phyloP scores from a whole-genome alignment of 2,329 filamentous ascomycete species.

The Macrophomina tecta region DNA sequence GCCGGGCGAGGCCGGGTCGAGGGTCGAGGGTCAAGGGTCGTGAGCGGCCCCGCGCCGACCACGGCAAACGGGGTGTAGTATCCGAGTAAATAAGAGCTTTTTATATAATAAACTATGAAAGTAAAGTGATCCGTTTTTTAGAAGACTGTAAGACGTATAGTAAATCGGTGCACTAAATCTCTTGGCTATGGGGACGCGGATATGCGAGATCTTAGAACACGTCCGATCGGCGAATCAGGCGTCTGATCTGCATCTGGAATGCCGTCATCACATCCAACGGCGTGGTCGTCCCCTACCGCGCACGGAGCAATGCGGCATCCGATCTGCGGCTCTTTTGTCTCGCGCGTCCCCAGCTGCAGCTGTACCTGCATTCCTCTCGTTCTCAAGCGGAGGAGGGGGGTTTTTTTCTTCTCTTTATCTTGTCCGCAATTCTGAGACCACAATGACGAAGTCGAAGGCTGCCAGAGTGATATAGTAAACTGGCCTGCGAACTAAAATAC shows the following conservation, averaged over 20 bases:
- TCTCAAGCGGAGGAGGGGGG: too few species aligned
- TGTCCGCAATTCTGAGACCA: background rate
- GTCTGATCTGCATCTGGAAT: constrained; percentile 23
- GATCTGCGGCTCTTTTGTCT: constrained; percentile 1
- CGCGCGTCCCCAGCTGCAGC: background rate
- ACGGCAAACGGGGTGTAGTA: too few species aligned
- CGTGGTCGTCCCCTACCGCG: constrained; percentile 5
- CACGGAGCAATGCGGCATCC: constrained; percentile 3
- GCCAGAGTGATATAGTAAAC: constrained; percentile 20
- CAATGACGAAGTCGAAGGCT: constrained; percentile 15
- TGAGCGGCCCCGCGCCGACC: background rate
- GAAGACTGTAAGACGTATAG: too few species aligned
- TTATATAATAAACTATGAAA: too few species aligned
- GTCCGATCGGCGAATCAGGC: constrained; percentile 15
- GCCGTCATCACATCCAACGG: constrained; percentile 23
- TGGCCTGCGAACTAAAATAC: too few species aligned
- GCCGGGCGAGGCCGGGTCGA: too few species aligned
- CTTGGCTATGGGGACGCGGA: constrained; percentile 8
- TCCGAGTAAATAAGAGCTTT: too few species aligned
- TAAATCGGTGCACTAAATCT: background rate
- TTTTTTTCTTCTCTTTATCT: background rate
- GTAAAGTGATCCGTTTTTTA: too few species aligned
- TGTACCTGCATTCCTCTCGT: background rate
- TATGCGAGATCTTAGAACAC: constrained; percentile 17
- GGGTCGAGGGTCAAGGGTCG: too few species aligned